Percentiles rank a stretch among this genome's conserved stretches.
Evolutionary conservation across 2,329 filamentous ascomycete species (phyloP).

Genomic region (Tolypocladium capitatum): DNA sequence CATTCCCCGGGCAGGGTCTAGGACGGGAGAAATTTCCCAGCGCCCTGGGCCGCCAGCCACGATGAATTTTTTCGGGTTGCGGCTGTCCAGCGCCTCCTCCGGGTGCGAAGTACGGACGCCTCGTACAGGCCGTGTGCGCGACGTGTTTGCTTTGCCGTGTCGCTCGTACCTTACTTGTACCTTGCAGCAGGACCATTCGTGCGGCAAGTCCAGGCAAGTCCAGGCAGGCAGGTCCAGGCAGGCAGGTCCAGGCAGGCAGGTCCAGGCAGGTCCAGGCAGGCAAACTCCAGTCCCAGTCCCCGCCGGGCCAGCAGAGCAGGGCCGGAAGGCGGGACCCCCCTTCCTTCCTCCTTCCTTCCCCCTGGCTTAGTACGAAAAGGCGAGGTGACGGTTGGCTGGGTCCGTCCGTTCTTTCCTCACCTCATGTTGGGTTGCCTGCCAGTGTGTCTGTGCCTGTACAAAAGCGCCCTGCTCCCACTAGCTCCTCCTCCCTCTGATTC

Average conservation of each 20-base stretch:
- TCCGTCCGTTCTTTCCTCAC: slow-evolving; percentile 2
- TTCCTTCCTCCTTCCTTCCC: slow-evolving; percentile 1
- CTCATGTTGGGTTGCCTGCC: not conserved
- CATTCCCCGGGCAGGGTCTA: slow-evolving; percentile 4
- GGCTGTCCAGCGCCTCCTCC: not conserved
- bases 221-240: too few relatives aligned
- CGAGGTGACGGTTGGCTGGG: slow-evolving; percentile 1
- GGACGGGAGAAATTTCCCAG: slow-evolving; percentile 4
- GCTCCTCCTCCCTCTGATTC: slow-evolving; percentile 3
- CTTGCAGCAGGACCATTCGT: not conserved
- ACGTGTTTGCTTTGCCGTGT: not conserved
- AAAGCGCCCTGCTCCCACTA: slow-evolving; percentile 8
- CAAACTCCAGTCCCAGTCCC: not conserved
- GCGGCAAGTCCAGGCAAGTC: too few relatives aligned
- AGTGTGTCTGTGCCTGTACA: slow-evolving; percentile 3
- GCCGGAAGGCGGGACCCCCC: not conserved
- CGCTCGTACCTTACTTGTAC: not conserved
- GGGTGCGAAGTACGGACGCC: not conserved
- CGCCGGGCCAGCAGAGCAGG: not conserved
- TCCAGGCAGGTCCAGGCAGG: not conserved
- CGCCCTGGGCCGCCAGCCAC: slow-evolving; percentile 2
- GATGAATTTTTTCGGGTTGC: slow-evolving; percentile 1
- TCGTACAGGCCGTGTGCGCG: not conserved
- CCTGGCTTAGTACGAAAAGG: slow-evolving; percentile 4
- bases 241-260: too few relatives aligned